phyloP scores from a whole-genome alignment of 2,329 filamentous ascomycete genomes.

The Ramularia endophylla region DNA sequence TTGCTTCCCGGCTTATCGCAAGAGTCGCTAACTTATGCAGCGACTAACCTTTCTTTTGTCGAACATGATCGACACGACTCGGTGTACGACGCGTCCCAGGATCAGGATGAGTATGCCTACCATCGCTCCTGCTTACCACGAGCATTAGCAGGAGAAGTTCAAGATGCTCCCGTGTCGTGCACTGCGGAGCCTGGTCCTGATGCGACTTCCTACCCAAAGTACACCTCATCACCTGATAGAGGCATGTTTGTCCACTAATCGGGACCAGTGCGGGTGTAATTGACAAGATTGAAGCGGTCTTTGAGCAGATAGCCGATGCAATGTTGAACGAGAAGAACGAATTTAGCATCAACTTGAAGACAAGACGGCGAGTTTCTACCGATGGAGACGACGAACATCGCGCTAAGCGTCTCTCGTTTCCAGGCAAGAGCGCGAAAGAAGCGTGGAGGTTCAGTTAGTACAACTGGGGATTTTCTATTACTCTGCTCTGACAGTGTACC shows the following conservation, averaged over 20 bases:
- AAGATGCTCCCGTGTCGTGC: no score
- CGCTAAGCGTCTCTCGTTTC: slow-evolving; percentile 40
- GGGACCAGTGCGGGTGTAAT: slow-evolving; percentile 34
- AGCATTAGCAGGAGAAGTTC: no score
- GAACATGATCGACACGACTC: slow-evolving; percentile 1
- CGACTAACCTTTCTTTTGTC: slow-evolving; percentile 14
- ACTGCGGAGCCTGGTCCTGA: no score
- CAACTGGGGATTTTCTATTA: no score
- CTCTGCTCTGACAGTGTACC: slow-evolving; percentile 7
- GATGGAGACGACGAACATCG: slow-evolving; percentile 9
- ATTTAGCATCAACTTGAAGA: slow-evolving; percentile 46
- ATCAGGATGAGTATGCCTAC: not conserved
- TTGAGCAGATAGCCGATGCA: slow-evolving; percentile 47
- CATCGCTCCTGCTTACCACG: no score
- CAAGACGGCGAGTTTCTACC: slow-evolving; percentile 17
- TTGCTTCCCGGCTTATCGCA: slow-evolving; percentile 18
- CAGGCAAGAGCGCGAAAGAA: slow-evolving; percentile 50
- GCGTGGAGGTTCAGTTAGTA: slow-evolving; percentile 52
- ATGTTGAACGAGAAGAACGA: slow-evolving; percentile 40
- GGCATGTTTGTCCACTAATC: not conserved
- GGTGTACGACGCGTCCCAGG: no score
- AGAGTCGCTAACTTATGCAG: slow-evolving; percentile 18
- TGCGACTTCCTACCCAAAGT: not conserved
- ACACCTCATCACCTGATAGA: not conserved
- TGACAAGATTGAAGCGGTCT: slow-evolving; percentile 50